A percentile compares a stretch with the other conserved stretches of the same genome.
Conservation (phyloP, 495 filamentous ascomycete species). For the Talaromyces adpressus region DNA sequence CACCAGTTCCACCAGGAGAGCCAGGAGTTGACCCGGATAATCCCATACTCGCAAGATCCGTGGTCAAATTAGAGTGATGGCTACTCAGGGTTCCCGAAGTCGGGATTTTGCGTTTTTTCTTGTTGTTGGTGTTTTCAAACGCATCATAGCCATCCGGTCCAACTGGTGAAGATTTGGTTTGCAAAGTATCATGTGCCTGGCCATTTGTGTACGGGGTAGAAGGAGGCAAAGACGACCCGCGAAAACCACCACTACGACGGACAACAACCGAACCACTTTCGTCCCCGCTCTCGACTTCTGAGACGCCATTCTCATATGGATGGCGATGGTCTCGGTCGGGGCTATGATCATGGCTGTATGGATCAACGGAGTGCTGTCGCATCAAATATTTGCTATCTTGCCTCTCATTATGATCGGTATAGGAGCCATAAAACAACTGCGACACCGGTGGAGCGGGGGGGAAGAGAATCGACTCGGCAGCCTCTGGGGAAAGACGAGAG, state of each 20-base stretch:
- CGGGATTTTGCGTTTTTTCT: conserved; percentile 98
- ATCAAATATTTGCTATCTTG: conserved; percentile 41
- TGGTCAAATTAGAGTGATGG: conserved; percentile 56
- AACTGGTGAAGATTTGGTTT: conserved; percentile 24
- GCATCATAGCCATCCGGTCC: conserved; percentile 86
- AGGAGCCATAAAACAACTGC: conserved; percentile 71
- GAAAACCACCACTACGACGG: conserved; percentile 37
- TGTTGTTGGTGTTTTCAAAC: conserved; percentile 98
- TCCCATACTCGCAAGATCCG: conserved; percentile 56
- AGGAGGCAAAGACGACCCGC: conserved; percentile 31
- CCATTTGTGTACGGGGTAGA: conserved; percentile 23
- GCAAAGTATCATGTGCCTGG: conserved; percentile 17
- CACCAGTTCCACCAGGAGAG: conserved; percentile 31
- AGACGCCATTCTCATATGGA: conserved; percentile 26
- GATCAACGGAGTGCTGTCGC: conserved; percentile 25
- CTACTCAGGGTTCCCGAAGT: conserved; percentile 63
- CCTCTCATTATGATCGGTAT: conserved; percentile 36
- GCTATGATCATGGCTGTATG: conserved; percentile 38
- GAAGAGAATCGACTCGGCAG: conserved; percentile 75
- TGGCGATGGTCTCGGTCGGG: conserved; percentile 38
- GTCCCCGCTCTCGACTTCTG: conserved; percentile 37
- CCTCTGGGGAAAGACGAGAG: conserved; percentile 75
- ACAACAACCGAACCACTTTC: conserved; percentile 40
- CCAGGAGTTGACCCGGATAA: conserved; percentile 41
- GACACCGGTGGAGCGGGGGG: conserved; percentile 61